Evolutionary conservation across 164 flowering plant species (phyloP).

Genomic region (Tetracentron sinense): DNA sequence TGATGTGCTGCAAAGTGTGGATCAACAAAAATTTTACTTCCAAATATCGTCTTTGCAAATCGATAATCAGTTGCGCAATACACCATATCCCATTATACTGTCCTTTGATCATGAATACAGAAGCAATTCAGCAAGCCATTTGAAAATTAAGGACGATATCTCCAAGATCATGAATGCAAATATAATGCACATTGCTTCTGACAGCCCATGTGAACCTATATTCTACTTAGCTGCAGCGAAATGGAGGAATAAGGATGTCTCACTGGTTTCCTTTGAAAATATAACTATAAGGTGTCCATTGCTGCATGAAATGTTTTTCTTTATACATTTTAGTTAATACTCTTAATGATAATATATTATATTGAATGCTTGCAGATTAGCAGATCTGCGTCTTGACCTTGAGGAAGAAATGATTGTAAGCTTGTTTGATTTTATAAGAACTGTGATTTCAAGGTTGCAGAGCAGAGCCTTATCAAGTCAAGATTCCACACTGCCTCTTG

Average conservation of each 20-base stretch:
- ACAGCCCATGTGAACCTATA: slow-evolving; percentile 53
- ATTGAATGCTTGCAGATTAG: slow-evolving; percentile 55
- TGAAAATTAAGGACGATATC: slow-evolving; percentile 33
- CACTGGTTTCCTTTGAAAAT: slow-evolving; percentile 73
- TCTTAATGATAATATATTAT: slow-evolving; percentile 7
- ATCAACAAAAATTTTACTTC: slow-evolving; percentile 65
- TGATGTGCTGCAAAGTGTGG: slow-evolving; percentile 62
- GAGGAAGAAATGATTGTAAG: slow-evolving; percentile 75
- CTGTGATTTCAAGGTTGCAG: slow-evolving; percentile 42
- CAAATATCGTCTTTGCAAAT: slow-evolving; percentile 72
- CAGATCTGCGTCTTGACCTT: slow-evolving; percentile 71
- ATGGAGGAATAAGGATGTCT: slow-evolving; percentile 74
- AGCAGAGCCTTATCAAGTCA: slow-evolving; percentile 25
- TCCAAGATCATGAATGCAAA: slow-evolving; percentile 21
- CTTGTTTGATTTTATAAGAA: slow-evolving; percentile 52
- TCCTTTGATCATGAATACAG: slow-evolving; percentile 57
- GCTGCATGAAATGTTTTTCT: slow-evolving; percentile 1
- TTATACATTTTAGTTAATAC: neutral
- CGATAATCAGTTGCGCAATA: slow-evolving; percentile 70
- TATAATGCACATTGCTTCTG: slow-evolving; percentile 24
- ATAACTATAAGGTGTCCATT: slow-evolving; percentile 60
- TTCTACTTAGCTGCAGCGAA: slow-evolving; percentile 54
- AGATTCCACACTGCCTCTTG: slow-evolving; percentile 23
- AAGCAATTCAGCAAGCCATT: slow-evolving; percentile 24
- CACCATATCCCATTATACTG: slow-evolving; percentile 80